Base-by-base conservation (phyloP, 202 grass and related monocot genomes). In the Brachypodium distachyon region DNA sequence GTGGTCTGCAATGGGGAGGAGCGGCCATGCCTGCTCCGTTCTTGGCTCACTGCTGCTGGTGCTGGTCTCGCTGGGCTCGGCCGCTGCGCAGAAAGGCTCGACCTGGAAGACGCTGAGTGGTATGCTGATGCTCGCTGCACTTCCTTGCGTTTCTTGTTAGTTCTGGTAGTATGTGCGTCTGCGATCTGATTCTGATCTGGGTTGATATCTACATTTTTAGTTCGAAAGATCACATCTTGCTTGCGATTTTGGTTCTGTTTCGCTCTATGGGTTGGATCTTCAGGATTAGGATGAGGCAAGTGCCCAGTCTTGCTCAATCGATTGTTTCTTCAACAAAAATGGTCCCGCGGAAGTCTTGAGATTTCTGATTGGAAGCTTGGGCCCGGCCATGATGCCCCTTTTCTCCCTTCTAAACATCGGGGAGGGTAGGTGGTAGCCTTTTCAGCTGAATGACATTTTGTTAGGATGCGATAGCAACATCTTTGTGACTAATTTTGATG, bases 51-150 rank as follows among this genome's bases (percentile, higher is more conserved):
- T 79, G 16, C 64, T 68, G 56, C 63, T 89, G 42, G 41, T 87
- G 41, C 78, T 93, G 48, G 42, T 90, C 14, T 77, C 70, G 27
- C 54, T 82, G 69, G 50, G 73, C 58, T 57, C 65, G 0, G 67
- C 61, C 69, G 49, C 73, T 7, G 87, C 87, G 34, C 90, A 93
- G 81, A 92, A 86, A 19, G 48, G 41, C 11, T 90, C 87, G 51
- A 74, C 90, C 12, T 93, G 90, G 87, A 80, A 90, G 82, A 93
- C 90, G 7, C 76, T 93, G 57, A 87, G 68, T 34, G 87, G 90
- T 93, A 87, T 42, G 64, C 41, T 78, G 90, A 87, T 42, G 64
- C 41, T 78, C 68, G 28, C 77, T 32, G 25, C 46, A 18, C 54
- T 31, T 76, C 44, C n/a, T 43, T 11, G 40, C 9, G 5, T 32